phyloP scores from a whole-genome alignment of 176 grass and related monocot genomes.

The Paspalum vaginatum region DNA sequence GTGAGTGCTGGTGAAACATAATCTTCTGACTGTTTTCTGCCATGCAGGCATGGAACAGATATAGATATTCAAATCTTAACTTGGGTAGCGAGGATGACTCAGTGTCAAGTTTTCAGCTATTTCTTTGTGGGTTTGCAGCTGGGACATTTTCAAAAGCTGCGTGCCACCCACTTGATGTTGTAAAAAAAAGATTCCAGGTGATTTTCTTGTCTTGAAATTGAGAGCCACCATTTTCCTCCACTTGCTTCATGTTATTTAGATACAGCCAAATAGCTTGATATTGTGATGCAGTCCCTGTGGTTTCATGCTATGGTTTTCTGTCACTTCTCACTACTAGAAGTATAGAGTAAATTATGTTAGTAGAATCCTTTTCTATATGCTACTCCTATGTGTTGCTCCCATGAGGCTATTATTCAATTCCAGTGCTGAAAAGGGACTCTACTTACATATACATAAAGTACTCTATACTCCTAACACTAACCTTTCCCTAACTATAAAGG shows the following conservation, averaged over 20 bases:
- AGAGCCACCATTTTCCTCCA: conserved; percentile 10
- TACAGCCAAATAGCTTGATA: neutral
- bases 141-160: conserved; percentile 83
- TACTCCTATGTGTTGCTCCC: neutral
- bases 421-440: neutral
- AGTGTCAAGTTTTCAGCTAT: conserved; percentile 80
- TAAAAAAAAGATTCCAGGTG: conserved; percentile 98
- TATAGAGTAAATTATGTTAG: neutral
- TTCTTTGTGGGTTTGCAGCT: conserved; percentile 91
- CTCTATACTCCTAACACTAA: neutral
- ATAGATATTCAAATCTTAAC: conserved; percentile 61
- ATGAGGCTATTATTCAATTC: neutral
- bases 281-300: neutral
- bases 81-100: conserved; percentile 58
- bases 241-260: neutral
- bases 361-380: neutral
- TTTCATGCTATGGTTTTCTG: neutral
- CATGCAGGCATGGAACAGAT: conserved; percentile 80
- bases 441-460: neutral
- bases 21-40: conserved; percentile 19
- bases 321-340: neutral
- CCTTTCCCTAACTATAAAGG: neutral
- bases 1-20: neutral
- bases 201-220: conserved; percentile 29
- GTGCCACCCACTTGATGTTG: conserved; percentile 97